Percentiles rank a stretch among this genome's conserved stretches.
Evolutionary conservation across 768 basidiomycete species (phyloP).

Genomic region (Tricholoma matsutake): DNA sequence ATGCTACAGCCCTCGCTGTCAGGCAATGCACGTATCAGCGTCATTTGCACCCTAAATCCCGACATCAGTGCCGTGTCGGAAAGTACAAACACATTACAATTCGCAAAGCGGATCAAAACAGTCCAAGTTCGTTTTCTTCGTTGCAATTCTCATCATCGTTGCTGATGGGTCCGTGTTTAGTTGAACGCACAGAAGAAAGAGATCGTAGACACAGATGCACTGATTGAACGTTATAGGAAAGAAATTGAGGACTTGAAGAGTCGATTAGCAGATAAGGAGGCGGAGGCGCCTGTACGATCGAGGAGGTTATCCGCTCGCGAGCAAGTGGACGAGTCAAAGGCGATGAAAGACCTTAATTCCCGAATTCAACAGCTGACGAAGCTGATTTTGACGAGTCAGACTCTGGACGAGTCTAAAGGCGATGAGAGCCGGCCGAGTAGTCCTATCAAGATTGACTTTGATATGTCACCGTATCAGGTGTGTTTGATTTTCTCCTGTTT

Average conservation of each 20-base stretch:
- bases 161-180: slow-evolving; percentile 24
- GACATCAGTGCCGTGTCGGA: slow-evolving; percentile 76
- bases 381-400: slow-evolving; percentile 82
- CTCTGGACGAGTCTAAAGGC: slow-evolving; percentile 65
- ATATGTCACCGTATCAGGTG: slow-evolving; percentile 84
- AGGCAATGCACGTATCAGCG: slow-evolving; percentile 93
- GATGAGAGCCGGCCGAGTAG: slow-evolving; percentile 76
- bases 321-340: slow-evolving; percentile 84
- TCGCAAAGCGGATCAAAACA: slow-evolving; percentile 88
- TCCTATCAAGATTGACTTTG: slow-evolving; percentile 87
- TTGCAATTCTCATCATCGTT: not conserved
- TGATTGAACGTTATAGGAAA: slow-evolving; percentile 90
- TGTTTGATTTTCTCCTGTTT: slow-evolving; percentile 8
- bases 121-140: slow-evolving; percentile 55
- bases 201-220: slow-evolving; percentile 87
- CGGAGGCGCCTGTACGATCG: slow-evolving; percentile 50
- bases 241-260: slow-evolving; percentile 89
- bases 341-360: slow-evolving; percentile 78
- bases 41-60: slow-evolving; percentile 95
- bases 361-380: slow-evolving; percentile 82
- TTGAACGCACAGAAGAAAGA: slow-evolving; percentile 91
- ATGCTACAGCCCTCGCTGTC: slow-evolving; percentile 93
- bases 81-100: slow-evolving; percentile 84
- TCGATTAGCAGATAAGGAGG: slow-evolving; percentile 67
- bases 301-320: slow-evolving; percentile 52